These are phyloP conservation scores for Solanum paucissectum DNA, from an alignment of 257 asterid species.

Conservation along the genomic window DNA sequence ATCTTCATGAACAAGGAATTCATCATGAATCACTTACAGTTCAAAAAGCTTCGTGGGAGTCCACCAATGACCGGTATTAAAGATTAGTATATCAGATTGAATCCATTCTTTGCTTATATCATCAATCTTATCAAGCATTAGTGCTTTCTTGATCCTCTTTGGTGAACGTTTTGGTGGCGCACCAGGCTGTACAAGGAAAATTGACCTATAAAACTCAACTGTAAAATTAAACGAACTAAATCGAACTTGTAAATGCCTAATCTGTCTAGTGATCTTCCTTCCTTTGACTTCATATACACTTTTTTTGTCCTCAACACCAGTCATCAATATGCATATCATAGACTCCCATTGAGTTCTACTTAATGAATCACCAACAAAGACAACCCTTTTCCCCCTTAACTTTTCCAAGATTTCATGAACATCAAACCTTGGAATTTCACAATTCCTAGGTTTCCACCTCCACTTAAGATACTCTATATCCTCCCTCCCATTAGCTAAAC, in stretches of 20 bases:
- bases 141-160: constrained; percentile 58
- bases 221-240: constrained; percentile 41
- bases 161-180: constrained; percentile 61
- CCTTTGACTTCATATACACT: constrained; percentile 78
- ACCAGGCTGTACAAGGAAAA: constrained; percentile 76
- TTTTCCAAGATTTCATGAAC: constrained; percentile 38
- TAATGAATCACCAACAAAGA: constrained; percentile 89
- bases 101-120: constrained; percentile 66
- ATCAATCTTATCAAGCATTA: constrained; percentile 67
- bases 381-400: constrained; percentile 76
- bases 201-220: constrained; percentile 78
- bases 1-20: background rate
- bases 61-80: constrained; percentile 98
- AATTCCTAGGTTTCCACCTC: constrained; percentile 75
- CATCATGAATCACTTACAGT: constrained; percentile 40
- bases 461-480: constrained; percentile 69
- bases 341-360: constrained; percentile 97
- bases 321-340: constrained; percentile 82
- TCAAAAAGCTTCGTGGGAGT: constrained; percentile 66
- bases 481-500: constrained; percentile 74
- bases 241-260: constrained; percentile 55
- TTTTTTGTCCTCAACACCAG: constrained; percentile 55
- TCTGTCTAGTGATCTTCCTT: constrained; percentile 67
- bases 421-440: constrained; percentile 61
- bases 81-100: constrained; percentile 70